Percentiles rank a stretch among this genome's conserved stretches.
Conservation (phyloP, 176 grass and related monocot species). For the Saccharum spontaneum region DNA sequence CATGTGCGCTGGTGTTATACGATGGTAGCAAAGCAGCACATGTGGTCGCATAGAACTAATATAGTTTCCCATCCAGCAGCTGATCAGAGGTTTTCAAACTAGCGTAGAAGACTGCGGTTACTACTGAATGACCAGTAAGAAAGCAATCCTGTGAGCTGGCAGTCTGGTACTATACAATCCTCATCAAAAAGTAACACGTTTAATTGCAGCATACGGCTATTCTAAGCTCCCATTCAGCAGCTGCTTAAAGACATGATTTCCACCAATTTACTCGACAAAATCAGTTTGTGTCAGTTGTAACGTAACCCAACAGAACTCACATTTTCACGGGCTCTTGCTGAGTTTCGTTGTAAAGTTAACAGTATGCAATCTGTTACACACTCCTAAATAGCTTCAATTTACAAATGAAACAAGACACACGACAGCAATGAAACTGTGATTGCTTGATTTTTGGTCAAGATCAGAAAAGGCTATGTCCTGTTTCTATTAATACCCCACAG, state of each 20-base stretch:
- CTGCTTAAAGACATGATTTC: background rate
- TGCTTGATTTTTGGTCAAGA: too few species aligned
- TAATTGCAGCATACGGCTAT: background rate
- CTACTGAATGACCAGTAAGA: background rate
- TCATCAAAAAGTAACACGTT: background rate
- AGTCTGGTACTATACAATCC: background rate
- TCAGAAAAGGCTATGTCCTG: too few species aligned
- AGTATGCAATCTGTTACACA: too few species aligned
- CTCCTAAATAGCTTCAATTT: too few species aligned
- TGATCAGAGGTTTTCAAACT: background rate
- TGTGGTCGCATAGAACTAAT: background rate
- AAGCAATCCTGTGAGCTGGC: background rate
- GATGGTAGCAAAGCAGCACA: background rate
- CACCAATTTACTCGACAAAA: background rate
- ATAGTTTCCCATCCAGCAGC: background rate
- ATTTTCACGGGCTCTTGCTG: too few species aligned
- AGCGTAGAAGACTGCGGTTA: background rate
- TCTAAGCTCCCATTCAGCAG: background rate
- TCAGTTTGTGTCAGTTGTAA: too few species aligned
- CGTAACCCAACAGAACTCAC: too few species aligned
- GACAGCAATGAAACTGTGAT: too few species aligned
- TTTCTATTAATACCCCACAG: too few species aligned
- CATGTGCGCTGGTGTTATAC: background rate
- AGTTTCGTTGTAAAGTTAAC: too few species aligned
- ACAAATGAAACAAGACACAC: too few species aligned